Conservation (phyloP, 371 early-diverging fungal genomes). For the Mucor plumbeus region DNA sequence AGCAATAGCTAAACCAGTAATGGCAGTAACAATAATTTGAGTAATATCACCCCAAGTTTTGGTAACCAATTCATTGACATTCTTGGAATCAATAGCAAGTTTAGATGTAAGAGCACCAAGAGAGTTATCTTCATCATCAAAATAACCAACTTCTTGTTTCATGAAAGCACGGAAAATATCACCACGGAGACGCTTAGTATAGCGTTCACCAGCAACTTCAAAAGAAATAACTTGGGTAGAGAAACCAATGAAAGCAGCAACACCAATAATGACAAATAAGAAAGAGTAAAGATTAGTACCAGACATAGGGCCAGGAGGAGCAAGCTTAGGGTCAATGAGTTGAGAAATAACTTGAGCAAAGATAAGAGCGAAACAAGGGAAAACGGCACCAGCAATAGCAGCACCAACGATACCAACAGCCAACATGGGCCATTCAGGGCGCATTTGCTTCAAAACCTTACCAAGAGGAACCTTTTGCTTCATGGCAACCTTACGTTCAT, state of each 20-base stretch:
- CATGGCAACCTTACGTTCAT: constrained; percentile 44
- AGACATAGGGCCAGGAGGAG: constrained; percentile 42
- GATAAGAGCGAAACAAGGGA: constrained; percentile 56
- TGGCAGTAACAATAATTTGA: constrained; percentile 56
- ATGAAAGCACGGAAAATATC: constrained; percentile 65
- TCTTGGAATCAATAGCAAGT: constrained; percentile 83
- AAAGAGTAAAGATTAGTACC: constrained; percentile 78
- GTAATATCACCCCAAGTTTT: constrained; percentile 68
- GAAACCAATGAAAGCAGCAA: constrained; percentile 55
- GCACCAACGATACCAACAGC: constrained; percentile 52
- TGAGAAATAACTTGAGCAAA: constrained; percentile 49
- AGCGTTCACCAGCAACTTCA: constrained; percentile 59
- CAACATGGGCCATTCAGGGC: constrained; percentile 47
- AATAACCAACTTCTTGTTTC: constrained; percentile 87
- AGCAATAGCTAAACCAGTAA: constrained; percentile 52
- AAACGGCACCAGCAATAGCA: constrained; percentile 61
- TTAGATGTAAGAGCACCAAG: constrained; percentile 85
- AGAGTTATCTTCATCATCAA: constrained; percentile 82
- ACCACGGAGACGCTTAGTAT: constrained; percentile 67
- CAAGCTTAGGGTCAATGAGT: constrained; percentile 25
- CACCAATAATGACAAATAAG: constrained; percentile 73
- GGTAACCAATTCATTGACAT: constrained; percentile 71
- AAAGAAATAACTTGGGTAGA: constrained; percentile 45
- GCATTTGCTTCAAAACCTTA: constrained; percentile 43
- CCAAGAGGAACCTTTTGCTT: constrained; percentile 55